Base-by-base conservation (phyloP, 179 eudicot genomes). In the Heliamphora pulchella region DNA sequence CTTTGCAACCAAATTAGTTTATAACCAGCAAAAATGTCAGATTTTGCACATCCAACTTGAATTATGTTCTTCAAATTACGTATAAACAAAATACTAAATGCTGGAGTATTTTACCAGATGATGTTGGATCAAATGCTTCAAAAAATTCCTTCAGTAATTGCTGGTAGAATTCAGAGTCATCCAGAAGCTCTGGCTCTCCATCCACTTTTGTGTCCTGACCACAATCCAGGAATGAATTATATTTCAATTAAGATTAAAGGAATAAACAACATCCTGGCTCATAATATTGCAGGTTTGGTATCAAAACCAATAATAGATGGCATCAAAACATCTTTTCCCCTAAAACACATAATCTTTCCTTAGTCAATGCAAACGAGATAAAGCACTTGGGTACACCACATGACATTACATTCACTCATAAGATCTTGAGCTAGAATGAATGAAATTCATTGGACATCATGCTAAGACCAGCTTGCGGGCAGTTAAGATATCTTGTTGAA, bases 131-230 rank as follows among this genome's bases (percentile, higher is more conserved):
- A 81, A 90, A 51, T 55, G 94, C 85, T 86, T 91, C 96, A 76
- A 94, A 89, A 81, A 95, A 95, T 81, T 95, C 98, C 83, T 90
- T 95, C 83, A 95, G 82, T 78, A 95, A 84, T 74, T 93, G 97
- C 84, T 93, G 97, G 81, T 93, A 93, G 66, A 95, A 95, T n/a
- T 91, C 97, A 2, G 92, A 85, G 87, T 95, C 98, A 71, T 93
- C 94, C 81, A 95, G 81, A 74, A 95, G 90, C 81, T 95, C 97
- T 39, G 98, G 97, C 75, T 95, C 97, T 81, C 97, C 98, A 77
- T 90, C 90, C 17, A 65, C 81, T 46, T 77, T 80, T 20, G 48
- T 14, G 13, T 63, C 89, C 93, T 88, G 86, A 44, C 58, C n/a
- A 75, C 10, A 79, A 41, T 59, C n/a, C 3, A 18, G 61, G 48